Evolutionary conservation across 306 rosid genomes (phyloP).

Genomic region (Lupinus albus): DNA sequence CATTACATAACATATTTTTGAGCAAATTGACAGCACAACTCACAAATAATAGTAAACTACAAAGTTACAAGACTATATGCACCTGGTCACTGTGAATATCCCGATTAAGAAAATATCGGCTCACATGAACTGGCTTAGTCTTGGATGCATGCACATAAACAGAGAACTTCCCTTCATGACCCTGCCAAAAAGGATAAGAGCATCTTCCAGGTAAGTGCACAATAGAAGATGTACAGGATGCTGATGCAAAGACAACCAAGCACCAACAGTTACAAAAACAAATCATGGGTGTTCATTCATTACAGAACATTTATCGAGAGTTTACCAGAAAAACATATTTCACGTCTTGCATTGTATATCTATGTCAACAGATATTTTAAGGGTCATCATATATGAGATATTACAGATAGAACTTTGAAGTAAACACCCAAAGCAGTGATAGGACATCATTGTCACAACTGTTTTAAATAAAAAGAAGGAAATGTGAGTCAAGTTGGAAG

Average conservation of each 20-base stretch:
- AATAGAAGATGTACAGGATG: constrained; percentile 20
- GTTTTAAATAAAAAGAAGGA: constrained; percentile 6
- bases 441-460: constrained; percentile 27
- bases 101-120: constrained; percentile 74
- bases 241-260: constrained; percentile 26
- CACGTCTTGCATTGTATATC: too few relatives aligned
- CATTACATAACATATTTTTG: not conserved
- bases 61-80: constrained; percentile 31
- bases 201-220: constrained; percentile 41
- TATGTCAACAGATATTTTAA: too few relatives aligned
- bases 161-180: constrained; percentile 96
- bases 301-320: not conserved
- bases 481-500: constrained; percentile 10
- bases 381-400: not conserved
- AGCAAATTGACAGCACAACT: not conserved
- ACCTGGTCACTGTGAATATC: constrained; percentile 94
- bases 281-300: constrained; percentile 19
- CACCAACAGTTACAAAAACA: constrained; percentile 29
- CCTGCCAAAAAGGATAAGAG: constrained; percentile 62
- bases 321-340: too few relatives aligned
- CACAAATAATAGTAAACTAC: constrained; percentile 28
- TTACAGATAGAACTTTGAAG: constrained; percentile 6
- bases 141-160: constrained; percentile 93
- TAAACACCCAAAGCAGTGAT: constrained; percentile 2
- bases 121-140: constrained; percentile 78